Conservation (phyloP, 106 monocot genomes). For the Triglochin maritima region DNA sequence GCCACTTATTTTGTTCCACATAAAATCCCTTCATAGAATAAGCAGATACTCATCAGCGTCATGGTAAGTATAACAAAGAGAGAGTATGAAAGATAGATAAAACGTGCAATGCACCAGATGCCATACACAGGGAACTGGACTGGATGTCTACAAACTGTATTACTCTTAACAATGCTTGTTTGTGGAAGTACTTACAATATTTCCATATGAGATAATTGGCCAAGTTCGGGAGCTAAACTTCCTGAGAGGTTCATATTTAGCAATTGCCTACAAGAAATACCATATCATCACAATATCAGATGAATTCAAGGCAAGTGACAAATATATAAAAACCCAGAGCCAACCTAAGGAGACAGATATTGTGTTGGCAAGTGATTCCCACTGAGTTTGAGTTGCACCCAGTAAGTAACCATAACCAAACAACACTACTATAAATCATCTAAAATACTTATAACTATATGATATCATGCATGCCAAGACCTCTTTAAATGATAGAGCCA, state of each 20-base stretch:
- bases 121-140: not conserved
- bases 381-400: no score
- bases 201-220: conserved; percentile 52
- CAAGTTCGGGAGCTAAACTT: conserved; percentile 78
- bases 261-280: conserved; percentile 42
- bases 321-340: no score
- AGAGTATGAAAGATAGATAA: not conserved
- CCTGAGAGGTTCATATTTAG: conserved; percentile 78
- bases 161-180: not conserved
- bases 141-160: not conserved
- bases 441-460: no score
- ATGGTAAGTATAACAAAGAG: not conserved
- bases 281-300: no score
- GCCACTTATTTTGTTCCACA: conserved; percentile 91
- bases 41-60: not conserved
- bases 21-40: conserved; percentile 72
- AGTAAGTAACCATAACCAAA: no score
- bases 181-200: conserved; percentile 57
- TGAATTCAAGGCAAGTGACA: no score
- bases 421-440: no score
- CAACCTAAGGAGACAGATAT: no score
- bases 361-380: no score
- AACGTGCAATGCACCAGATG: not conserved
- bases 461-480: no score
- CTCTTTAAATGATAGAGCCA: no score